phyloP scores from a whole-genome alignment of 768 basidiomycete species.

The Lyophyllum semitale region DNA sequence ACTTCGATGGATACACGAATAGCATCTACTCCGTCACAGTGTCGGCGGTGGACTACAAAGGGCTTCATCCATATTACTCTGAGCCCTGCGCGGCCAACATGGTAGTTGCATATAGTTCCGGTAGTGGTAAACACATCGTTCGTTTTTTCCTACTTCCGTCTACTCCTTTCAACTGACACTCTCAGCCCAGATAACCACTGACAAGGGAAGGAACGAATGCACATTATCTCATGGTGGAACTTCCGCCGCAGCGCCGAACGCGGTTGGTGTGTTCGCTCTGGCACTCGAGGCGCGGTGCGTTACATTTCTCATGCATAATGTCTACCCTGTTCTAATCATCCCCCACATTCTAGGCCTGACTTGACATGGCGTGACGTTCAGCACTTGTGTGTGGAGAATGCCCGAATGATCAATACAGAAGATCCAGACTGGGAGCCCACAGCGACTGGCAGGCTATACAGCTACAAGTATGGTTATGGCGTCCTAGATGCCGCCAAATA shows the following conservation, averaged over 20 bases:
- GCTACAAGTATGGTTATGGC: slow-evolving; percentile 97
- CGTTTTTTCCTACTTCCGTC: slow-evolving; percentile 32
- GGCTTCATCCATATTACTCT: slow-evolving; percentile 94
- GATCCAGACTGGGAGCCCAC: slow-evolving; percentile 96
- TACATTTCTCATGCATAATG: slow-evolving; percentile 3
- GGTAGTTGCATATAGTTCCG: slow-evolving; percentile 95
- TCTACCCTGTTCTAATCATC: slow-evolving; percentile 4
- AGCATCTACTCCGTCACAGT: slow-evolving; percentile 96
- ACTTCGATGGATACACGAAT: slow-evolving; percentile 99
- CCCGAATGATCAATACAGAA: slow-evolving; percentile 76
- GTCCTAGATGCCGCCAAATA: slow-evolving; percentile 81
- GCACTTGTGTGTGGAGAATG: slow-evolving; percentile 79
- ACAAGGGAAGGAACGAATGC: slow-evolving; percentile 84
- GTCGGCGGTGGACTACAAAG: slow-evolving; percentile 91
- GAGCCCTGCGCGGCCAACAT: slow-evolving; percentile 98
- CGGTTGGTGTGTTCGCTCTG: slow-evolving; percentile 90
- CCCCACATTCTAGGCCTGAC: slow-evolving; percentile 63
- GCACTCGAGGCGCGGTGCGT: slow-evolving; percentile 82
- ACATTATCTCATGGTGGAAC: slow-evolving; percentile 89
- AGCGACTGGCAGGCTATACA: slow-evolving; percentile 60
- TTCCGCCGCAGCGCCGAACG: slow-evolving; percentile 96
- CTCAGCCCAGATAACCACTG: slow-evolving; percentile 80
- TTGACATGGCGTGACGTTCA: slow-evolving; percentile 97
- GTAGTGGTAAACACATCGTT: slow-evolving; percentile 91
- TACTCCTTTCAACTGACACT: slow-evolving; percentile 14